Conservation (phyloP, 805 yeast species). For the Saturnispora serradocipensis region DNA sequence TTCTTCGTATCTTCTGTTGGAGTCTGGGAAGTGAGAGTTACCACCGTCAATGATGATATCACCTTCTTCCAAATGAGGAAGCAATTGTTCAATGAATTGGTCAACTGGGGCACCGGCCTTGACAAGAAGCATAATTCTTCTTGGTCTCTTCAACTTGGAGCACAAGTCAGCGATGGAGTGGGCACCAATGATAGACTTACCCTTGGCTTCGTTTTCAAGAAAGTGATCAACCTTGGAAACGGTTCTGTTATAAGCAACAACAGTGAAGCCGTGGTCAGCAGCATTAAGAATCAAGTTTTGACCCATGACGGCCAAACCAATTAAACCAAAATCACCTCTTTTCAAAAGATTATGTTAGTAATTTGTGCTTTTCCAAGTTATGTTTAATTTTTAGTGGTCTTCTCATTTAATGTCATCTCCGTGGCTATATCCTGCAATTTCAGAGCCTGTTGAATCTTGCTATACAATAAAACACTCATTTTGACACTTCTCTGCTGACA, state of each 20-base stretch:
- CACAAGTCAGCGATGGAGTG: constrained; percentile 82
- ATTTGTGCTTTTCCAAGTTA: background rate
- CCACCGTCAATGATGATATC: constrained; percentile 99
- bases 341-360: background rate
- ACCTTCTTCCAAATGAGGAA: constrained; percentile 89
- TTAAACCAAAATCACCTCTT: constrained; percentile 94
- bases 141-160: constrained; percentile 89
- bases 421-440: too few species aligned
- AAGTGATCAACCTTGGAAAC: constrained; percentile 92
- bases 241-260: constrained; percentile 98
- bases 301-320: constrained; percentile 99
- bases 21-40: constrained; percentile 98
- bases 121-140: constrained; percentile 88
- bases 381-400: background rate
- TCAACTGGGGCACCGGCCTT: constrained; percentile 97
- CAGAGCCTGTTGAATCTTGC: too few species aligned
- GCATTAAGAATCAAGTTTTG: constrained; percentile 94
- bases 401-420: too few species aligned
- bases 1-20: constrained; percentile 93
- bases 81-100: constrained; percentile 74
- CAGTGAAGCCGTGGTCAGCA: constrained; percentile 98
- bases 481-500: background rate
- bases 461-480: too few species aligned
- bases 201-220: constrained; percentile 92
- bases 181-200: constrained; percentile 92